phyloP scores from a whole-genome alignment of 1,284 basidiomycete genomes.

The Coniferiporia sulphurascens region DNA sequence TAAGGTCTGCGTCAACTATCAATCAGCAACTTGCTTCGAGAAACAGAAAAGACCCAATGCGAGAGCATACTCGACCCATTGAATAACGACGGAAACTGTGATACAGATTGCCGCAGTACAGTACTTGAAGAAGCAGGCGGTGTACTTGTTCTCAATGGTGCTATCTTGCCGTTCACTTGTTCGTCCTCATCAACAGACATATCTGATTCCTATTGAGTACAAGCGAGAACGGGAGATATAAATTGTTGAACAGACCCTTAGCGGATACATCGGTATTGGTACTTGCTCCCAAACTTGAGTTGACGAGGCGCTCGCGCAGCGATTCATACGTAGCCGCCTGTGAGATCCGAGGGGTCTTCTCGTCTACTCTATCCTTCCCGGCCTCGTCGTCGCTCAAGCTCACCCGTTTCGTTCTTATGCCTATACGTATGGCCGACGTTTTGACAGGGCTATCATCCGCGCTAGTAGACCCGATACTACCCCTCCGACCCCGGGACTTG shows the following conservation, averaged over 20 bases:
- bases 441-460: slow-evolving; percentile 52
- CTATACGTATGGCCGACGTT: slow-evolving; percentile 22
- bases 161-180: not conserved
- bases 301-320: slow-evolving; percentile 43
- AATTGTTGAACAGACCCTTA: not conserved
- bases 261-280: slow-evolving; percentile 21
- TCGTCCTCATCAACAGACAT: slow-evolving; percentile 3
- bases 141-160: slow-evolving; percentile 26
- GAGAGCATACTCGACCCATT: slow-evolving; percentile 45
- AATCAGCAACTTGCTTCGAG: not conserved
- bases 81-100: slow-evolving; percentile 31
- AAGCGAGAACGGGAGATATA: not conserved
- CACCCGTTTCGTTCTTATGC: slow-evolving; percentile 46
- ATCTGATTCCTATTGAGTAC: not conserved
- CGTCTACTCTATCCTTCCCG: slow-evolving; percentile 34
- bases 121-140: slow-evolving; percentile 49
- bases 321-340: slow-evolving; percentile 45
- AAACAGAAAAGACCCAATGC: not conserved
- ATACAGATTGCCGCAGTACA: slow-evolving; percentile 47
- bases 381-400: slow-evolving; percentile 67
- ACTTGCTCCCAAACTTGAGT: slow-evolving; percentile 33
- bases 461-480: slow-evolving; percentile 58
- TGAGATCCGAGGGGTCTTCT: slow-evolving; percentile 33
- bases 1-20: slow-evolving; percentile 44
- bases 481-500: slow-evolving; percentile 33